phyloP scores from a whole-genome alignment of 2,329 filamentous ascomycete species.

The Annulohypoxylon truncatum region DNA sequence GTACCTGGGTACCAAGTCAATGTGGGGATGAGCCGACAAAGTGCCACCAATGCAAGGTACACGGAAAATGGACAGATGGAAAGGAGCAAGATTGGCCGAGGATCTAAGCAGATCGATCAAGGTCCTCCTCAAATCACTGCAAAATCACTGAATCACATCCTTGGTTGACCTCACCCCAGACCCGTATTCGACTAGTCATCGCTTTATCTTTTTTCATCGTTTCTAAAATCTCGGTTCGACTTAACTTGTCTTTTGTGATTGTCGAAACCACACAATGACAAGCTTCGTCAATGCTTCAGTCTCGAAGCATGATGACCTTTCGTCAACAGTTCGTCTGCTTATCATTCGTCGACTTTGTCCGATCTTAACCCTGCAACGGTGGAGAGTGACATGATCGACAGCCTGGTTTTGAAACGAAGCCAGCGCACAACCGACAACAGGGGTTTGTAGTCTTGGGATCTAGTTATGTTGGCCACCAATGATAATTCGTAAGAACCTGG shows the following conservation, averaged over 20 bases:
- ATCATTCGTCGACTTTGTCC: conserved; percentile 27
- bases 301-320: conserved; percentile 5
- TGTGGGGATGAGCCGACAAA: conserved; percentile 35
- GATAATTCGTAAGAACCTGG: conserved; percentile 23
- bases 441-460: conserved; percentile 19
- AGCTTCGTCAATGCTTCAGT: conserved; percentile 15
- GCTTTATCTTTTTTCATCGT: background rate
- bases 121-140: conserved; percentile 14
- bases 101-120: conserved; percentile 35
- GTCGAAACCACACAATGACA: conserved; percentile 7
- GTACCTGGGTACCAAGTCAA: background rate
- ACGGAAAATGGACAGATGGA: conserved; percentile 18
- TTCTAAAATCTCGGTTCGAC: background rate
- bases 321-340: background rate
- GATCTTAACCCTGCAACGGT: conserved; percentile 27
- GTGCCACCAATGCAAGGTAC: conserved; percentile 41
- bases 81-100: conserved; percentile 38
- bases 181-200: background rate
- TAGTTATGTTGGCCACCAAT: conserved; percentile 31
- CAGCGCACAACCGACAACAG: conserved; percentile 29
- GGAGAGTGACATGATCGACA: conserved; percentile 32
- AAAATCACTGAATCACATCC: conserved; percentile 21
- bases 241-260: background rate
- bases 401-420: conserved; percentile 37
- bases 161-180: conserved; percentile 15